Conservation (phyloP, 1,139 yeast genomes). For the Hansenula anomala region DNA sequence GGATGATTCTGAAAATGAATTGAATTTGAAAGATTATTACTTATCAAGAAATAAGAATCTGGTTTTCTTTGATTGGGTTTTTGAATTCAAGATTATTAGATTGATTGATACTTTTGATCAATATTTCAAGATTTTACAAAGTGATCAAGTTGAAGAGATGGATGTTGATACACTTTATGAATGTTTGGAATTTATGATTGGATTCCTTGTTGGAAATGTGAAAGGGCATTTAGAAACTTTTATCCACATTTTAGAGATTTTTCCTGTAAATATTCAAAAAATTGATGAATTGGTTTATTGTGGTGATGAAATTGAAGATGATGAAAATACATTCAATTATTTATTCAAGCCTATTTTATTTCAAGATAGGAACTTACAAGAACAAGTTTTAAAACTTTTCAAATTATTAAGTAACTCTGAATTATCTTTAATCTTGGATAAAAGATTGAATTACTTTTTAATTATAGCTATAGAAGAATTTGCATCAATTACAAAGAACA, state of each 20-base stretch:
- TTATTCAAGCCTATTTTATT: constrained; percentile 15
- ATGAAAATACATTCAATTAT: constrained; percentile 6
- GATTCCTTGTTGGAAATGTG: constrained; percentile 7
- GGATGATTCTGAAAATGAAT: constrained; percentile 7
- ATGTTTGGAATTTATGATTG: not conserved
- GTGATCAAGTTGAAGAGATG: not conserved
- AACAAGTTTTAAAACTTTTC: constrained; percentile 6
- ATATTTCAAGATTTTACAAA: not conserved
- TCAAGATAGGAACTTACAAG: constrained; percentile 7
- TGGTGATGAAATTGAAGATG: constrained; percentile 5
- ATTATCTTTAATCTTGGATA: constrained; percentile 12
- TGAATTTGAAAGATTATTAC: constrained; percentile 20
- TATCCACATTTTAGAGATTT: constrained; percentile 16
- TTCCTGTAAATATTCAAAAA: constrained; percentile 8
- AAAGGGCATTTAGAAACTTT: constrained; percentile 17
- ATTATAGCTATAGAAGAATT: constrained; percentile 10
- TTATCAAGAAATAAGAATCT: constrained; percentile 17
- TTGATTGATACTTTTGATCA: constrained; percentile 14
- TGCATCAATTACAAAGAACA: too few species aligned
- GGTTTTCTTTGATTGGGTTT: constrained; percentile 18
- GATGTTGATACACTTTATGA: not conserved
- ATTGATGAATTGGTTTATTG: constrained; percentile 14
- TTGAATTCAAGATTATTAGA: constrained; percentile 19
- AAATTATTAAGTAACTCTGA: constrained; percentile 4
- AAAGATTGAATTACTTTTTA: constrained; percentile 13